These are phyloP conservation scores for Aspergillus pseudonomiae DNA, from an alignment of 2,329 filamentous ascomycete genomes.

Conservation along the genomic window DNA sequence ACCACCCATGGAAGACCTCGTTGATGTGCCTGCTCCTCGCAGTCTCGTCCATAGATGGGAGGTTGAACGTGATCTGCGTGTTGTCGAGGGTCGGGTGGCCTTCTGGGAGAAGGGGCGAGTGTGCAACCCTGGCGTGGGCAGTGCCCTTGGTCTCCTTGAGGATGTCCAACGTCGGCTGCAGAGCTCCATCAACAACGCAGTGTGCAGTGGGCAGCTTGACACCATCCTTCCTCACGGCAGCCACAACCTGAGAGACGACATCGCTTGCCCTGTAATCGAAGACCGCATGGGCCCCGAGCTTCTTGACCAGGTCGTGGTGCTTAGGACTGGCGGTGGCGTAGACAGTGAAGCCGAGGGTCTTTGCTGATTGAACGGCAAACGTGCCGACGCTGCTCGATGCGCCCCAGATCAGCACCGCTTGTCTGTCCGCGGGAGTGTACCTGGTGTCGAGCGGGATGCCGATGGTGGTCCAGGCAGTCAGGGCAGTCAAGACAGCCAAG, in stretches of 20 bases:
- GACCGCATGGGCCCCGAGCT: slow-evolving; percentile 40
- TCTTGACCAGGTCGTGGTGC: slow-evolving; percentile 42
- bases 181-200: slow-evolving; percentile 16
- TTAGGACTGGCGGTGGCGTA: slow-evolving; percentile 44
- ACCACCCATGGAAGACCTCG: slow-evolving; percentile 23
- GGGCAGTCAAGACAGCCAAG: slow-evolving; percentile 22
- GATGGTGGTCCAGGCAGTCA: slow-evolving; percentile 29
- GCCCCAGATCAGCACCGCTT: slow-evolving; percentile 17
- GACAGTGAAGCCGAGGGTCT: slow-evolving; percentile 43
- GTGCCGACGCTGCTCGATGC: slow-evolving; percentile 20
- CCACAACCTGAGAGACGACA: slow-evolving; percentile 35
- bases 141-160: slow-evolving; percentile 23
- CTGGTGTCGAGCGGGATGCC: slow-evolving; percentile 27
- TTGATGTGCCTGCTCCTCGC: slow-evolving; percentile 14
- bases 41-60: slow-evolving; percentile 13
- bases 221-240: slow-evolving; percentile 24
- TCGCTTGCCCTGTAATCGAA: slow-evolving; percentile 46
- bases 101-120: slow-evolving; percentile 17
- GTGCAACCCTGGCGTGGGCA: slow-evolving; percentile 17
- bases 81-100: slow-evolving; percentile 17
- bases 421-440: slow-evolving; percentile 25
- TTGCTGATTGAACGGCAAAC: slow-evolving; percentile 37
- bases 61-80: slow-evolving; percentile 15
- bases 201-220: slow-evolving; percentile 18
- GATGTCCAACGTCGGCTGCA: slow-evolving; percentile 23